These are phyloP conservation scores for Lavandula angustifolia DNA, from an alignment of 257 asterid genomes.

Conservation along the genomic window DNA sequence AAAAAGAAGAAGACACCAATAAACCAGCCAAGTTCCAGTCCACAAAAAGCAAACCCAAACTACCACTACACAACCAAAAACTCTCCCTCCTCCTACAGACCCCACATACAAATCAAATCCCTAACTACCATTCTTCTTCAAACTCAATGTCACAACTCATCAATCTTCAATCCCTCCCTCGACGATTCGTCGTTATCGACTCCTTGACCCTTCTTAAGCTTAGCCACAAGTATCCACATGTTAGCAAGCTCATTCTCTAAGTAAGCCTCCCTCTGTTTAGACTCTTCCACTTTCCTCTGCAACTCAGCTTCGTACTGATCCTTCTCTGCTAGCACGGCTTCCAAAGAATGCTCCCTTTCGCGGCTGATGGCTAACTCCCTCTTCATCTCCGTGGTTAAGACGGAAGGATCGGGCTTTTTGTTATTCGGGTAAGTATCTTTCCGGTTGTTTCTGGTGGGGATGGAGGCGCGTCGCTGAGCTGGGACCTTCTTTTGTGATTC, in stretches of 20 bases:
- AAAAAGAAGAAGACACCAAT: slow-evolving; percentile 14
- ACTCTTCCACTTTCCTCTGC: slow-evolving; percentile 85
- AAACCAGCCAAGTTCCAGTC: not conserved
- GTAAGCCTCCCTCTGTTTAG: slow-evolving; percentile 92
- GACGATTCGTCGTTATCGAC: slow-evolving; percentile 53
- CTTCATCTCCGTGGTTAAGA: slow-evolving; percentile 55
- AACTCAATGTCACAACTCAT: slow-evolving; percentile 38
- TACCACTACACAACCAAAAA: slow-evolving; percentile 37
- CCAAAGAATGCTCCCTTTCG: slow-evolving; percentile 78
- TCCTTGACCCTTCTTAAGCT: slow-evolving; percentile 72
- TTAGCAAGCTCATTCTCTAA: slow-evolving; percentile 95
- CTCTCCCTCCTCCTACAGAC: slow-evolving; percentile 1
- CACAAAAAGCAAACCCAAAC: slow-evolving; percentile 20
- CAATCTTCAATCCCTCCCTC: slow-evolving; percentile 37
- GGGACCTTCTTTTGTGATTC: slow-evolving; percentile 68
- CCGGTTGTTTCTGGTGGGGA: slow-evolving; percentile 60
- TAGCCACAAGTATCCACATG: slow-evolving; percentile 96
- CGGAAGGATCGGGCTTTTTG: slow-evolving; percentile 55
- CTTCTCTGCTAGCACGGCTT: slow-evolving; percentile 75
- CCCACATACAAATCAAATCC: slow-evolving; percentile 29
- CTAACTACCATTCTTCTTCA: slow-evolving; percentile 11
- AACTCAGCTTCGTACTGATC: slow-evolving; percentile 69
- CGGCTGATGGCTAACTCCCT: slow-evolving; percentile 73
- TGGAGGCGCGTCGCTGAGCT: slow-evolving; percentile 61
- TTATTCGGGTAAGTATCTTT: slow-evolving; percentile 45